phyloP scores from a whole-genome alignment of 192 early-diverging fungal genomes.

The Coemansia sp. region DNA sequence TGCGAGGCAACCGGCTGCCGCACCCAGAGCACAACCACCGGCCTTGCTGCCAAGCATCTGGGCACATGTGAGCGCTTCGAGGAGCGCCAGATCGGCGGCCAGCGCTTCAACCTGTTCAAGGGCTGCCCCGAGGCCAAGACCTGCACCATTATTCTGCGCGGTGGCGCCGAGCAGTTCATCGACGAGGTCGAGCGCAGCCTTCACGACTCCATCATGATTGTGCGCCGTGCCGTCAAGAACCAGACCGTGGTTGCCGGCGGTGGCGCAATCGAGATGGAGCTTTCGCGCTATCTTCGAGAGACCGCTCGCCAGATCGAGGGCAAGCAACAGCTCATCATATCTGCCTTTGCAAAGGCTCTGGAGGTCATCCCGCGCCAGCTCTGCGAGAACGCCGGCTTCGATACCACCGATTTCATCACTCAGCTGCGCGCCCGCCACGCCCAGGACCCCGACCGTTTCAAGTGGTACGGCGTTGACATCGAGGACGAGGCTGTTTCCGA shows the following conservation, averaged over 20 bases:
- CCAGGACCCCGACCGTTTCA: slow-evolving; percentile 58
- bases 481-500: slow-evolving; percentile 82
- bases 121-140: slow-evolving; percentile 93
- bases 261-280: slow-evolving; percentile 97
- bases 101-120: slow-evolving; percentile 95
- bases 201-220: slow-evolving; percentile 99
- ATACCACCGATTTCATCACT: slow-evolving; percentile 97
- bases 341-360: slow-evolving; percentile 91
- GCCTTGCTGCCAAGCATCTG: slow-evolving; percentile 76
- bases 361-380: slow-evolving; percentile 99
- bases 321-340: slow-evolving; percentile 97
- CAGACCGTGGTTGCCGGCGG: slow-evolving; percentile 96
- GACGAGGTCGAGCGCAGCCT: slow-evolving; percentile 96
- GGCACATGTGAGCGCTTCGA: slow-evolving; percentile 91
- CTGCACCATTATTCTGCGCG: slow-evolving; percentile 93
- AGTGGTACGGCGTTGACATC: slow-evolving; percentile 95
- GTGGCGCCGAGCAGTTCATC: slow-evolving; percentile 99
- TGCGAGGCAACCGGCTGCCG: slow-evolving; percentile 93
- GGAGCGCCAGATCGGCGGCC: slow-evolving; percentile 94
- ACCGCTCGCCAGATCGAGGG: slow-evolving; percentile 93
- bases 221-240: slow-evolving; percentile 95
- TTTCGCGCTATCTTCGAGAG: slow-evolving; percentile 91
- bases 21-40: slow-evolving; percentile 89
- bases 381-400: slow-evolving; percentile 98
- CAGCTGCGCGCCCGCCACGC: slow-evolving; percentile 92